These are phyloP conservation scores for Boletellus ananiceps DNA, from an alignment of 768 basidiomycete species.

Conservation along the genomic window DNA sequence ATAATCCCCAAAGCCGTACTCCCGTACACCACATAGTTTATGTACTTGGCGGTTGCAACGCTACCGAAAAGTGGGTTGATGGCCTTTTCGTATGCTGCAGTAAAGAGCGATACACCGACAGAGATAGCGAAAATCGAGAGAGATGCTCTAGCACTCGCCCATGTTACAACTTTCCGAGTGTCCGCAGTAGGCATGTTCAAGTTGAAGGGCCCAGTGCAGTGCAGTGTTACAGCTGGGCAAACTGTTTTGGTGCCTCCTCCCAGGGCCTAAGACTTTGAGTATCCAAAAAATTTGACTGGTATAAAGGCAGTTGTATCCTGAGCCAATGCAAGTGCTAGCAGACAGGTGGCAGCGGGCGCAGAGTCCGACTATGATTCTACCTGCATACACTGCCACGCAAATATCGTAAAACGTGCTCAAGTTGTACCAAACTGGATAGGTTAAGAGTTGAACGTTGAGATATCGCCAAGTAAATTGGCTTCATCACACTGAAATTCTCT, in stretches of 20 bases:
- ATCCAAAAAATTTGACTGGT: no score
- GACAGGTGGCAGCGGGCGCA: no score
- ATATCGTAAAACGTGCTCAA: no score
- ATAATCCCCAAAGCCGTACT: constrained; percentile 33
- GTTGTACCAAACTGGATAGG: no score
- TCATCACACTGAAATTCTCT: constrained; percentile 22
- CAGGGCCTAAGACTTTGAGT: no score
- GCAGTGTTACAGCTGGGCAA: no score
- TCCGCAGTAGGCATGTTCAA: constrained; percentile 4
- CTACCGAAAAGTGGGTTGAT: constrained; percentile 68
- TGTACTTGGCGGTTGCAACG: constrained; percentile 47
- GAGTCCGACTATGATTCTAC: no score
- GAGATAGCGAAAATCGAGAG: constrained; percentile 28
- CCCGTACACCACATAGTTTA: constrained; percentile 39
- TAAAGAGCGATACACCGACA: constrained; percentile 47
- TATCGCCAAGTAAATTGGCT: background rate
- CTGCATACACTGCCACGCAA: no score
- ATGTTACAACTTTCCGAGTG: background rate
- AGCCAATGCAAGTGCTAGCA: no score
- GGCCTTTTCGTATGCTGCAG: constrained; percentile 58
- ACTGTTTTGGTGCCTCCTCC: no score
- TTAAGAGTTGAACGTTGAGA: background rate
- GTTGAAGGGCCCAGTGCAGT: background rate
- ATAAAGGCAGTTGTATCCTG: no score
- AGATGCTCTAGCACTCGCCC: constrained; percentile 12